phyloP scores from a whole-genome alignment of 495 filamentous ascomycete species.

The Aspergillus olivimuriae region DNA sequence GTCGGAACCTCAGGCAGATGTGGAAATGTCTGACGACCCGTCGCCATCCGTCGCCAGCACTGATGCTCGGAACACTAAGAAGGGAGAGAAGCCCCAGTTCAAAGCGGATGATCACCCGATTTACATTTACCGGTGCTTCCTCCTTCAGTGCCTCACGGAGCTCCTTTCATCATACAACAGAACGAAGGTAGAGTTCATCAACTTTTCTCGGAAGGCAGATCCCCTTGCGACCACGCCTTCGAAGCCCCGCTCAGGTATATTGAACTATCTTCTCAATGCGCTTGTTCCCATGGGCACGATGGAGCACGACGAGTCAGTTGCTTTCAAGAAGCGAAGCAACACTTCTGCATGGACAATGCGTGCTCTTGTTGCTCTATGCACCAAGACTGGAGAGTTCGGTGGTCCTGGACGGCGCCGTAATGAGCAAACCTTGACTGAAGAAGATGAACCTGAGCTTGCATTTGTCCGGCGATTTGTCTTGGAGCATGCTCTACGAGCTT shows the following conservation, averaged over 20 bases:
- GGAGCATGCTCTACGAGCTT: slow-evolving; percentile 85
- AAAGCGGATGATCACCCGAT: slow-evolving; percentile 92
- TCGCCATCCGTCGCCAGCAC: slow-evolving; percentile 33
- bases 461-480: slow-evolving; percentile 93
- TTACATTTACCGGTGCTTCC: slow-evolving; percentile 92
- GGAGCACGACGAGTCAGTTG: slow-evolving; percentile 64
- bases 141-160: slow-evolving; percentile 89
- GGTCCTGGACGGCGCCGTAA: slow-evolving; percentile 30
- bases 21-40: slow-evolving; percentile 43
- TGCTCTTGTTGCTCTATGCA: slow-evolving; percentile 78
- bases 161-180: slow-evolving; percentile 90
- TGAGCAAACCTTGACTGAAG: slow-evolving; percentile 50
- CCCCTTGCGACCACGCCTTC: slow-evolving; percentile 79
- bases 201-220: slow-evolving; percentile 86
- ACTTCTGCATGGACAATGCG: slow-evolving; percentile 81
- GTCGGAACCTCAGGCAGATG: slow-evolving; percentile 40
- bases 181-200: slow-evolving; percentile 97
- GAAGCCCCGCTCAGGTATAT: slow-evolving; percentile 84
- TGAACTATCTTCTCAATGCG: slow-evolving; percentile 88
- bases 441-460: slow-evolving; percentile 79
- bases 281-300: slow-evolving; percentile 75
- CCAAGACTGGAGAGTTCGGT: slow-evolving; percentile 71
- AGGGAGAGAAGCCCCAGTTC: slow-evolving; percentile 69
- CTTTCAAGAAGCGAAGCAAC: slow-evolving; percentile 72
- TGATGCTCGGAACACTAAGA: slow-evolving; percentile 43